phyloP scores from a whole-genome alignment of 192 early-diverging fungal genomes.

The Coemansia sp. region DNA sequence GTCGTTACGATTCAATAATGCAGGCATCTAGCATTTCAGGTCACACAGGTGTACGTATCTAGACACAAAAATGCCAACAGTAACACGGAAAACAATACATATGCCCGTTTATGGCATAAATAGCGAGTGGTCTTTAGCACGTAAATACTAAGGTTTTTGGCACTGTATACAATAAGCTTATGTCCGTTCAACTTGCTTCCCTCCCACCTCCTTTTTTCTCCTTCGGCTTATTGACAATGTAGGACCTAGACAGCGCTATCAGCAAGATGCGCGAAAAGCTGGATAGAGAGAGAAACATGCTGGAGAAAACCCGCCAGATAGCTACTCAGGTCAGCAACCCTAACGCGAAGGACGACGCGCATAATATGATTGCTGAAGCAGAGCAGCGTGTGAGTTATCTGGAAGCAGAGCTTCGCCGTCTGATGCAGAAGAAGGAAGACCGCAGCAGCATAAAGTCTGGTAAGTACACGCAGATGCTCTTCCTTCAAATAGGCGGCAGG shows the following conservation, averaged over 20 bases:
- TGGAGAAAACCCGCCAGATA: slow-evolving; percentile 70
- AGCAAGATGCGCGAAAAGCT: slow-evolving; percentile 68
- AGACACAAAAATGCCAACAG: background rate
- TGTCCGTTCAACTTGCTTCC: background rate
- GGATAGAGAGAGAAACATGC: slow-evolving; percentile 68
- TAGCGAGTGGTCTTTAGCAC: too few relatives aligned
- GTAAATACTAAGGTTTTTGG: too few relatives aligned
- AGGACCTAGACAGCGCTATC: slow-evolving; percentile 63
- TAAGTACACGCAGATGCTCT: slow-evolving; percentile 14
- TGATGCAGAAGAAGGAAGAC: slow-evolving; percentile 59
- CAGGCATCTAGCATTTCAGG: slow-evolving; percentile 38
- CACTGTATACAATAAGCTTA: too few relatives aligned
- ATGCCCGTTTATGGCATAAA: too few relatives aligned
- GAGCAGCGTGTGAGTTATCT: slow-evolving; percentile 70
- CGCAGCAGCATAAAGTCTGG: slow-evolving; percentile 47
- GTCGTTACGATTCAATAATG: slow-evolving; percentile 12
- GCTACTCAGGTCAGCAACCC: slow-evolving; percentile 67
- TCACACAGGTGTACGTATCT: slow-evolving; percentile 43
- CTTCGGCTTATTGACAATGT: too few relatives aligned
- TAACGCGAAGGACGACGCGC: slow-evolving; percentile 71
- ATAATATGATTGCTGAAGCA: slow-evolving; percentile 63
- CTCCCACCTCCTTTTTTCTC: too few relatives aligned
- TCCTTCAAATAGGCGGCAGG: too few relatives aligned
- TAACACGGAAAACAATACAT: background rate
- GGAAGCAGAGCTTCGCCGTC: slow-evolving; percentile 61